Base-by-base conservation (phyloP, 768 basidiomycete genomes). In the Nidularia pulvinata region DNA sequence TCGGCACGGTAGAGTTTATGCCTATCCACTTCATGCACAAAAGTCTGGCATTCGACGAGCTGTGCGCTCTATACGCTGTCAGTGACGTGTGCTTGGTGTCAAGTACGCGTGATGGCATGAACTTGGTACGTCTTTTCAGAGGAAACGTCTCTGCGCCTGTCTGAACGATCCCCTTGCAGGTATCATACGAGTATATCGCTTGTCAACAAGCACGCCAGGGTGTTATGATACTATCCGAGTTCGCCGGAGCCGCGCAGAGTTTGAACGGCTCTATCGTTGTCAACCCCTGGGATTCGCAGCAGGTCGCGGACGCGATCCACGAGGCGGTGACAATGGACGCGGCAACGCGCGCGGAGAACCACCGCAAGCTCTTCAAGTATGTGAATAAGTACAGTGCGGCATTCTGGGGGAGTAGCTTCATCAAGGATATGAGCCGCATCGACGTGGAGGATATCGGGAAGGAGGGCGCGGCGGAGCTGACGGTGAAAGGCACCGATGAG, bases 11-110 rank as follows among this genome's bases (percentile, higher is more conserved):
- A 65, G 97, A 99, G 61, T 98, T 96, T 68, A 97, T 98, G 93
- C 97, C 97, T 5, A 98, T 99, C 55, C 97, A 98, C 71, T 98
- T 97, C 71, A 93, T 98, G 93, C 96, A 98, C 81, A 95, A 95
- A 72, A 89, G 86, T 58, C 77, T 98, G 50, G 73, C 86, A 0
- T 95, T 98, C 65, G 93, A 97, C 66, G 97, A 99, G 66, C 82
- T 99, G 6, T 95, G 94, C 55, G 97, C 97, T n/a, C 81, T 99
- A 51, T 99, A 98, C 66, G 94, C 96, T 19, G 82, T 98, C 62
- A 93, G 91, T 65, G 97, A 98, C 64, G 96, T 95, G 35, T 98
- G 96, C 67, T 76, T 99, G 51, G 93, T 99, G 55, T 93, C 93
- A 19, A 90, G 87, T 68, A 99, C 97, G 19, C 78, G 97, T 49